Conservation (phyloP, 139 green algal species). For the Coelastrella sp. region DNA sequence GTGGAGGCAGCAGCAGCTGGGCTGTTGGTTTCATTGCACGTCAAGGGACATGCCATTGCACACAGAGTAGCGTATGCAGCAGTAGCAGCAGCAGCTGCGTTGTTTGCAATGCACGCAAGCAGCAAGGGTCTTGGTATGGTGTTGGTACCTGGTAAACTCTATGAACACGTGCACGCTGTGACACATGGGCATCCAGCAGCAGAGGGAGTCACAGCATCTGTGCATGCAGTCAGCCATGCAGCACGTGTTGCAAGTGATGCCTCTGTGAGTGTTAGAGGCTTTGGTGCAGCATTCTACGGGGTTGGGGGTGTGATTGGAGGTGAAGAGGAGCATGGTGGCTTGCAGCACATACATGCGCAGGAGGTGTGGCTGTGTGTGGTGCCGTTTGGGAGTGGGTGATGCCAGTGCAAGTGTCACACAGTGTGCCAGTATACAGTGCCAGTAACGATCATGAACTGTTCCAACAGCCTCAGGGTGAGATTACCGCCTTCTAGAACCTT, state of each 20-base stretch:
- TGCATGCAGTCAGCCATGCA: background rate
- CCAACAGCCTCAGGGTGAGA: no score
- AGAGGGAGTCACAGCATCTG: background rate
- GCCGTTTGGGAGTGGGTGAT: background rate
- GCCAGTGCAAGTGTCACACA: background rate
- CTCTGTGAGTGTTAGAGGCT: slow-evolving; percentile 24
- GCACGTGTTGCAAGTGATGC: slow-evolving; percentile 20
- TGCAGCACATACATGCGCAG: slow-evolving; percentile 36
- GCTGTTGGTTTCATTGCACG: background rate
- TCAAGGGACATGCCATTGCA: background rate
- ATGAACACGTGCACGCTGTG: slow-evolving; percentile 33
- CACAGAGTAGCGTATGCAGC: slow-evolving; percentile 9
- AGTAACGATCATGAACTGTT: no score
- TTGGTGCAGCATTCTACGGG: slow-evolving; percentile 31
- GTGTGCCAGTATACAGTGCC: background rate
- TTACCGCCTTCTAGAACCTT: no score
- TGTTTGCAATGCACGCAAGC: background rate
- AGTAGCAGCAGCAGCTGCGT: background rate
- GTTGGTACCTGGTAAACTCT: background rate
- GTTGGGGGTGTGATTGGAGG: background rate
- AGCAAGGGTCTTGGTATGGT: background rate
- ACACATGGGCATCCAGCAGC: slow-evolving; percentile 12
- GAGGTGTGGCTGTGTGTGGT: slow-evolving; percentile 40
- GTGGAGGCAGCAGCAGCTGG: background rate
- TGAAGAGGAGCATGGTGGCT: background rate